Evolutionary conservation across 352 stramenopile genomes (phyloP).

Genomic region (Globisporangium uncinulatum): DNA sequence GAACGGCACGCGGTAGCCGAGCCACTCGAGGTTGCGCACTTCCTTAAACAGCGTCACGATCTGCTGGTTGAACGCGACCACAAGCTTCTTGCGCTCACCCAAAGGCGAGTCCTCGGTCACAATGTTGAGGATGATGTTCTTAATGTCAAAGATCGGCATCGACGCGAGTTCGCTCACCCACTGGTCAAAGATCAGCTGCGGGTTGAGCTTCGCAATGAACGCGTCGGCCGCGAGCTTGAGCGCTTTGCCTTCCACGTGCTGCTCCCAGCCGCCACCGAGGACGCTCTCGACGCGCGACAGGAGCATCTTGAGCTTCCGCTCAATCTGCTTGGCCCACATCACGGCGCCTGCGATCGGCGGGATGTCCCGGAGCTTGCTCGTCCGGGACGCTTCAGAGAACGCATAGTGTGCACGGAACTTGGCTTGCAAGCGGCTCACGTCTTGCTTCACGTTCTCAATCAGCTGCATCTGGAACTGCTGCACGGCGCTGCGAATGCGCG

Average conservation of each 20-base stretch:
- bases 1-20: conserved; percentile 96
- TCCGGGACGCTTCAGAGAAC: conserved; percentile 92
- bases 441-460: conserved; percentile 96
- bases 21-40: conserved; percentile 97
- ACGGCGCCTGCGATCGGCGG: conserved; percentile 97
- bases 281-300: conserved; percentile 97
- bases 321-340: conserved; percentile 99
- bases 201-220: conserved; percentile 85
- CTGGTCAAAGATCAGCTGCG: conserved; percentile 92
- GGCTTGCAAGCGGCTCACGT: conserved; percentile 95
- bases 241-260: conserved; percentile 95
- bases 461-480: conserved; percentile 99
- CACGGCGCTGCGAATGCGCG: conserved; percentile 92
- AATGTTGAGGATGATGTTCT: conserved; percentile 90
- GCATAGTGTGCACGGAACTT: conserved; percentile 95
- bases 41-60: conserved; percentile 98
- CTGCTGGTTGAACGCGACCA: conserved; percentile 96
- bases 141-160: conserved; percentile 89
- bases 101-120: conserved; percentile 72
- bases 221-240: conserved; percentile 90
- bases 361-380: conserved; percentile 95
- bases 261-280: conserved; percentile 95
- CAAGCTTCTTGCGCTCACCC: conserved; percentile 71
- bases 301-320: conserved; percentile 97
- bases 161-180: conserved; percentile 92